These are phyloP conservation scores for Didymella pomorum DNA, from an alignment of 2,329 filamentous ascomycete species.

Conservation along the genomic window DNA sequence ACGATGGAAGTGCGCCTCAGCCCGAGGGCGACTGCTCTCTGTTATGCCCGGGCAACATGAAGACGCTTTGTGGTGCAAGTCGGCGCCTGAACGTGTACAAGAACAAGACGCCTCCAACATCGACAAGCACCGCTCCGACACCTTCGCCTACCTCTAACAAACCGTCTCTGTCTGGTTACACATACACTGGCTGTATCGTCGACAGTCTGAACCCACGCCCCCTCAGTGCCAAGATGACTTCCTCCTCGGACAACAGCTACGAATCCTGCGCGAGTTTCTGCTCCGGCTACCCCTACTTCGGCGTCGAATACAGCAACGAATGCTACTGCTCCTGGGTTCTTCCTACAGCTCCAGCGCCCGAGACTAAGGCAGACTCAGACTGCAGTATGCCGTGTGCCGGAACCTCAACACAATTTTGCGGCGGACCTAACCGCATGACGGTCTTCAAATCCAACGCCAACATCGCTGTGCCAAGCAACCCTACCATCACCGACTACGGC, in stretches of 20 bases:
- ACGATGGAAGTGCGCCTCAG: constrained; percentile 21
- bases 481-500: constrained; percentile 23
- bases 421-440: constrained; percentile 28
- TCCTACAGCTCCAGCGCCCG: constrained; percentile 32
- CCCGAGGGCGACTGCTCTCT: constrained; percentile 29
- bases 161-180: constrained; percentile 29
- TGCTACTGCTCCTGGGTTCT: constrained; percentile 52
- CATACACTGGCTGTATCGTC: constrained; percentile 32
- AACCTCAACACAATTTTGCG: constrained; percentile 24
- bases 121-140: constrained; percentile 9
- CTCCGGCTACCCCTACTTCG: constrained; percentile 32
- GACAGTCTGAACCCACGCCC: constrained; percentile 26
- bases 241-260: constrained; percentile 23
- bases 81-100: constrained; percentile 35
- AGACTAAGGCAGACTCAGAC: constrained; percentile 17
- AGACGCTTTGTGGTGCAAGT: constrained; percentile 33
- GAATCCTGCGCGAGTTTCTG: constrained; percentile 32
- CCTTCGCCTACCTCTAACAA: constrained; percentile 17
- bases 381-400: constrained; percentile 35
- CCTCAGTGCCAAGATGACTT: constrained; percentile 21
- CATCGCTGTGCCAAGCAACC: constrained; percentile 20
- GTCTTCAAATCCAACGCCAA: constrained; percentile 28
- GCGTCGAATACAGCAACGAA: constrained; percentile 37
- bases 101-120: constrained; percentile 17
- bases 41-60: constrained; percentile 28